Evolutionary conservation across 139 green algal species (phyloP), one percentile per base, ranked within the genome.

Genomic region (Chara braunii): DNA sequence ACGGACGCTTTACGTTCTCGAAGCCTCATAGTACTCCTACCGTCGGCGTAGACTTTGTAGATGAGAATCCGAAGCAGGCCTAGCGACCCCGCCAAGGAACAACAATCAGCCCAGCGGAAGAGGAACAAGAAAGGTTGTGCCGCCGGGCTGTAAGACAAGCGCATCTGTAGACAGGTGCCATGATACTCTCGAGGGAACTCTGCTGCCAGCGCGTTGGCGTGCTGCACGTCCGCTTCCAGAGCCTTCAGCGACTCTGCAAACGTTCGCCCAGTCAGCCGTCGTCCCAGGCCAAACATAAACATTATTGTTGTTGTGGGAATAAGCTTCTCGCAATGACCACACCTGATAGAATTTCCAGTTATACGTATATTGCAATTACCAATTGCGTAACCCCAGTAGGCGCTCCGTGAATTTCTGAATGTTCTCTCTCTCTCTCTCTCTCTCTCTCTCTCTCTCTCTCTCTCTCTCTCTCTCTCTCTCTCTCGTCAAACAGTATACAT

Each of bases 151-250:
- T 72, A 72, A 23, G 53, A 14, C 0, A 72, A 14, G 9, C 63
- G n/a, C 63, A 72, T 72, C 63, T 72, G 63, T 30, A 72, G 54
- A 23, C 37, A 69, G 22, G 54, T 54, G n/a, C 63, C 63, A 23
- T 72, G 36, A 22, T 63, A 60, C 8, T 70, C 63, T 2, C 54
- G 2, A 11, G 58, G 61, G 24, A 54, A 51, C 24, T 66, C 52
- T 1, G 14, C 37, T 3, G 56, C 56, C 36, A 64, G 57, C n/a
- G 51, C 65, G 63, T 72, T 72, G 18, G 63, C 63, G 52, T 72
- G 63, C 22, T 70, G 55, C 7, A 72, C 37, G 60, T 72, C 63
- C 18, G 63, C 63, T n/a, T 72, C 63, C 5, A 72, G 63, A 8
- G 51, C 52, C 28, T 72, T 72, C 2, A 72, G 55, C 9, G 63